Conservation (phyloP, 2,329 filamentous ascomycete genomes). For the Chlorencoelia australis region DNA sequence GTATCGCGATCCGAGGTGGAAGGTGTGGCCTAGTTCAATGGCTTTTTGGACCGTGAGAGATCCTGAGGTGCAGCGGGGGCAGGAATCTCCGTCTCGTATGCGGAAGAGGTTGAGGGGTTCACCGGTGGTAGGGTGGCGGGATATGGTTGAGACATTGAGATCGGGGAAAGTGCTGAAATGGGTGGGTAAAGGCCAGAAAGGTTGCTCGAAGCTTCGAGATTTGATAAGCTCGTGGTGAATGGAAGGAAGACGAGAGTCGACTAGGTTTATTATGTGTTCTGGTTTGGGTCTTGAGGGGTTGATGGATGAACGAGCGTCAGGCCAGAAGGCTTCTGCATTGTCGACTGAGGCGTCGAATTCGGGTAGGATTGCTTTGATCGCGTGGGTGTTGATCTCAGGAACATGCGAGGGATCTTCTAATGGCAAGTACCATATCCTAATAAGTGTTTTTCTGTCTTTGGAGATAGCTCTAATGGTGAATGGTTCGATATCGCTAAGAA, state of each 20-base stretch:
- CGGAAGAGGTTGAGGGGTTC: constrained; percentile 52
- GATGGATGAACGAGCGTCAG: no score
- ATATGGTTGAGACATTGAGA: constrained; percentile 19
- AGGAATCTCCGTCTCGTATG: constrained; percentile 57
- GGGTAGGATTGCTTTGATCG: constrained; percentile 55
- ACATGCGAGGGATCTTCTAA: not conserved
- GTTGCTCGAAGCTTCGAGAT: no score
- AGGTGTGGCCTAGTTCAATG: constrained; percentile 90
- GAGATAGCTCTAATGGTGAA: constrained; percentile 42
- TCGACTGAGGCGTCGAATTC: constrained; percentile 64
- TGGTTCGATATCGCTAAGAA: no score
- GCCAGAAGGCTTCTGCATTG: constrained; percentile 45
- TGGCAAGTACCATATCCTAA: constrained; percentile 50
- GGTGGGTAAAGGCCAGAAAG: no score
- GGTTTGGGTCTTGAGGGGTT: no score
- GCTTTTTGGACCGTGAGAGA: constrained; percentile 57
- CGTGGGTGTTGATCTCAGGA: constrained; percentile 43
- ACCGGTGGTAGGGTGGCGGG: constrained; percentile 28
- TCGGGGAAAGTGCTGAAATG: no score
- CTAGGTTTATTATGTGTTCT: not conserved
- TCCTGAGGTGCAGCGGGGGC: constrained; percentile 58
- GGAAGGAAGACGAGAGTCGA: no score
- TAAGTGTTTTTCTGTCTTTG: constrained; percentile 54
- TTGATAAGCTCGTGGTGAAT: no score
- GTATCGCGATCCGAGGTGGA: constrained; percentile 86